phyloP scores from a whole-genome alignment of 2,329 filamentous ascomycete genomes.

The Cladorrhinum sp. region DNA sequence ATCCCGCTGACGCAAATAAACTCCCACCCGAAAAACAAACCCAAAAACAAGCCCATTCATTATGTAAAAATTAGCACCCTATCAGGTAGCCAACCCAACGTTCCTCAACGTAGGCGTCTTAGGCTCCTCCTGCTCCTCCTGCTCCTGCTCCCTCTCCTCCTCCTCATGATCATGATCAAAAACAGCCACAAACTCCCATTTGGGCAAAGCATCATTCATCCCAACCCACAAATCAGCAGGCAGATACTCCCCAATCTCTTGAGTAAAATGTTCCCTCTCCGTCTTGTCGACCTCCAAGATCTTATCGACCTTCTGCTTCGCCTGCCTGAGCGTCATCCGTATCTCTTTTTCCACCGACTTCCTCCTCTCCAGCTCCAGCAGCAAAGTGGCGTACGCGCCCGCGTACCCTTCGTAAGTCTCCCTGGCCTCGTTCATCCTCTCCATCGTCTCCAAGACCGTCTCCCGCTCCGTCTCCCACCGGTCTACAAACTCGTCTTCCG shows the following conservation, averaged over 20 bases:
- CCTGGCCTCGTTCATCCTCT: conserved; percentile 72
- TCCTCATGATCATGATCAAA: conserved; percentile 25
- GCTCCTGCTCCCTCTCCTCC: conserved; percentile 8
- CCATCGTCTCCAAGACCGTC: conserved; percentile 64
- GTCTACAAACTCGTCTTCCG: conserved; percentile 60
- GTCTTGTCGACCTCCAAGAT: conserved; percentile 69
- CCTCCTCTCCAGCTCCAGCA: conserved; percentile 79
- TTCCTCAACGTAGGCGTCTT: conserved; percentile 17
- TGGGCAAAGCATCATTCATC: conserved; percentile 58
- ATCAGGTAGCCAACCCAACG: background rate
- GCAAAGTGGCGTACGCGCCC: conserved; percentile 76
- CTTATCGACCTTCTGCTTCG: conserved; percentile 71
- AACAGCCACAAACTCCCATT: conserved; percentile 47
- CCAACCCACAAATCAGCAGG: conserved; percentile 86
- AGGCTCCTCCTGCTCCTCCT: conserved; percentile 10
- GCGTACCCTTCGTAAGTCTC: conserved; percentile 87
- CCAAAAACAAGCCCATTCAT: too few relatives aligned
- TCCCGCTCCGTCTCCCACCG: conserved; percentile 74
- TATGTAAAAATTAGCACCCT: too few relatives aligned
- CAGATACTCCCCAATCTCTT: conserved; percentile 80
- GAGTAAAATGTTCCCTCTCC: conserved; percentile 73
- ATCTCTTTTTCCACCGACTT: conserved; percentile 71
- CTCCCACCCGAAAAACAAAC: too few relatives aligned
- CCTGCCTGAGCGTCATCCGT: conserved; percentile 70
- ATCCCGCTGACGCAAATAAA: too few relatives aligned